A percentile compares a stretch with the other conserved stretches of the same genome.
Evolutionary conservation across 169 alveolate genomes (phyloP).

Genomic region (Plasmodium blacklocki): DNA sequence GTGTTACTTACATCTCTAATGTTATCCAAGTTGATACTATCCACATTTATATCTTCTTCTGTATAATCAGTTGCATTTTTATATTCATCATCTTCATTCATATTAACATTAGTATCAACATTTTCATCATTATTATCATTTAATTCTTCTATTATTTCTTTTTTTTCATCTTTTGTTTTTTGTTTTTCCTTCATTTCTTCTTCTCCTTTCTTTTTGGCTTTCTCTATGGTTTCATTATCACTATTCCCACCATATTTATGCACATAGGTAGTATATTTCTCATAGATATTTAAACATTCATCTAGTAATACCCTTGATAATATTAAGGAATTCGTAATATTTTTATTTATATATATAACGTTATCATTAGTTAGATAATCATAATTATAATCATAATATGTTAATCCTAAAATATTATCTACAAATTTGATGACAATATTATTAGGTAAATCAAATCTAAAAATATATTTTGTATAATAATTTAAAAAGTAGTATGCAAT

Average conservation of each 20-base stretch:
- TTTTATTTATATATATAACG: slow-evolving; percentile 27
- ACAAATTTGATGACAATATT: slow-evolving; percentile 33
- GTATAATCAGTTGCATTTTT: slow-evolving; percentile 12
- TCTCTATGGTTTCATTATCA: slow-evolving; percentile 14
- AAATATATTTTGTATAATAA: slow-evolving; percentile 53
- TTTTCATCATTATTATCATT: neutral
- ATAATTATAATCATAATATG: slow-evolving; percentile 57
- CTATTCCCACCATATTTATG: slow-evolving; percentile 64
- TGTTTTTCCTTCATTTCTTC: neutral
- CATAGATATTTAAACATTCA: slow-evolving; percentile 66
- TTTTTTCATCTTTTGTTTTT: neutral
- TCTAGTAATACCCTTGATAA: slow-evolving; percentile 52
- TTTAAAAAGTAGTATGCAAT: slow-evolving; percentile 73
- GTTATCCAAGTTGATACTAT: neutral
- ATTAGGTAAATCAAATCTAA: slow-evolving; percentile 72
- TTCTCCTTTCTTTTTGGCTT: slow-evolving; percentile 35
- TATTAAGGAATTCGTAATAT: slow-evolving; percentile 39
- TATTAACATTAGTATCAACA: neutral
- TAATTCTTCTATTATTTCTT: neutral
- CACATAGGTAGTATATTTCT: slow-evolving; percentile 61
- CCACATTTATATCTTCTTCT: slow-evolving; percentile 19
- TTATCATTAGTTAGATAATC: slow-evolving; percentile 59
- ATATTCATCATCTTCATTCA: slow-evolving; percentile 28
- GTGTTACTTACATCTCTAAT: slow-evolving; percentile 19
- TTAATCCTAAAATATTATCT: slow-evolving; percentile 44